Percentiles rank a stretch among this genome's conserved stretches.
phyloP scores from a whole-genome alignment of 805 yeast species.

The Candida methanosorbosa region DNA sequence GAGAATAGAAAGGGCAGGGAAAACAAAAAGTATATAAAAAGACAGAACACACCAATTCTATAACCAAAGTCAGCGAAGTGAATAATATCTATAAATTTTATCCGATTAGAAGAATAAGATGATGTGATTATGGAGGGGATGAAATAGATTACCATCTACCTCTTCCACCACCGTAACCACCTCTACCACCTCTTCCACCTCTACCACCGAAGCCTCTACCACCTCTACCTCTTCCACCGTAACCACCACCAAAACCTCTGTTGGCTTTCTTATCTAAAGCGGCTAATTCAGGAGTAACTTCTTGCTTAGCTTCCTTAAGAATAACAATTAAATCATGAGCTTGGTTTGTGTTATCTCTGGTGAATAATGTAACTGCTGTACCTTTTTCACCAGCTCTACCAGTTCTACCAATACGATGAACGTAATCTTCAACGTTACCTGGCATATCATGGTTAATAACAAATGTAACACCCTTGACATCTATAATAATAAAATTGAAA shows the following conservation, averaged over 20 bases:
- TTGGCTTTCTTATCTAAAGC: conserved; percentile 70
- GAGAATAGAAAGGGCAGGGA: too few relatives aligned
- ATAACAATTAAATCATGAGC: conserved; percentile 88
- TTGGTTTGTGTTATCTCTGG: conserved; percentile 76
- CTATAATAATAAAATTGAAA: conserved; percentile 32
- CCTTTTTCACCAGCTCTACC: conserved; percentile 98
- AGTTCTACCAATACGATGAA: conserved; percentile 98
- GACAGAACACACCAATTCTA: too few relatives aligned
- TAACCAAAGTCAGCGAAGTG: too few relatives aligned
- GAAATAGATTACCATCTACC: too few relatives aligned
- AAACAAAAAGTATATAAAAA: too few relatives aligned
- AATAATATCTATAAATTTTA: too few relatives aligned
- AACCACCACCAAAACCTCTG: conserved; percentile 50
- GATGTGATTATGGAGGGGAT: too few relatives aligned
- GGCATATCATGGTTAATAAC: conserved; percentile 98
- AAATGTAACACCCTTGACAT: conserved; percentile 93
- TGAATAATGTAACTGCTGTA: conserved; percentile 92
- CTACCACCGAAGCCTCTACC: conserved; percentile 42
- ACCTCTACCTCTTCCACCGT: conserved; percentile 50
- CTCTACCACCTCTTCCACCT: conserved; percentile 32
- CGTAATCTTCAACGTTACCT: conserved; percentile 96
- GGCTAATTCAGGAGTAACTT: conserved; percentile 70
- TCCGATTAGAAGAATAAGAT: too few relatives aligned
- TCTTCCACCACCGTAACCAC: conserved; percentile 20
- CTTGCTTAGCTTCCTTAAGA: conserved; percentile 92